Base-by-base conservation (phyloP, 2,329 filamentous ascomycete species). In the Botrytis deweyae region DNA sequence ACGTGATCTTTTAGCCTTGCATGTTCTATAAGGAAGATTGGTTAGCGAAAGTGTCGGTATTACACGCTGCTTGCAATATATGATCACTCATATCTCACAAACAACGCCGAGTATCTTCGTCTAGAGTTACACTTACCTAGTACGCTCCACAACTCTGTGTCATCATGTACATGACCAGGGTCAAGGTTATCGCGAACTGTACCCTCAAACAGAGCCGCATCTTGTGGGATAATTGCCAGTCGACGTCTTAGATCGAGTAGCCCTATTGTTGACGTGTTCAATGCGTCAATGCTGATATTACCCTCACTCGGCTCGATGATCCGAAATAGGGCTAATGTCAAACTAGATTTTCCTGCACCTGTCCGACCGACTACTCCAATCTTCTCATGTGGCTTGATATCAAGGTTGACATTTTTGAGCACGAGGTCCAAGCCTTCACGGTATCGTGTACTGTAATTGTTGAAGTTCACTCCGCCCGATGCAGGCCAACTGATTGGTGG, bases 341-440 rank as follows among this genome's bases (percentile, higher is more conserved):
- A 85, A 16, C 94, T 97, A 75, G 93, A 97, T 85, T 99, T 99
- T 81, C 96, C 96, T 46, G 96, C 96, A 72, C 96, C 96, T 0
- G 96, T 99, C 67, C 96, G 92, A 72, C 96, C 96, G 46, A 99
- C 96, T 18, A 99, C 95, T 75, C 96, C 96, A 82, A 99, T 96
- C 87, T 98, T 99, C 86, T 99, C 96, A 80, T 95, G 94, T 8
- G 95, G 91, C 85, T 97, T 97, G 86, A 99, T 97, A 81, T 94
- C 90, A 22, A 99, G 86, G 79, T 89, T 95, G 83, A 99, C 90
- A 81, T 98, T 92, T 86, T 97, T 98, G 78, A 99, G 87, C 73
- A 98, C 95, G 74, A 97, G 87, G 80, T 98, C 95, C 72, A 99
- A 87, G 9, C 93, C 95, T 77, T 93, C 89, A 61, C 96, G 92